phyloP scores from a whole-genome alignment of 257 asterid species.

The Echium plantagineum region DNA sequence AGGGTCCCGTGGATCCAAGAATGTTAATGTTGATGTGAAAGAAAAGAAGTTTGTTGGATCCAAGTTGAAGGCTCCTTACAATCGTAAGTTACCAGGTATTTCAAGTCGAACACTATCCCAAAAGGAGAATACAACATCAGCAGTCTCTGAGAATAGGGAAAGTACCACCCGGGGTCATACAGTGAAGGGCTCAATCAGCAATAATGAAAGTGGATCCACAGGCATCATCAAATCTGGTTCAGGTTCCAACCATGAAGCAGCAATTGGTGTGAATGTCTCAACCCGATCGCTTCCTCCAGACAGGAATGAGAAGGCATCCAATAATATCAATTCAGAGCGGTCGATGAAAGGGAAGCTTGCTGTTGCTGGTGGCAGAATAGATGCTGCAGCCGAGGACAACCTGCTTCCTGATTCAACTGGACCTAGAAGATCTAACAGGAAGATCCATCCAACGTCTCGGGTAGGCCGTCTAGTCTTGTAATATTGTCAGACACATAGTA shows the following conservation, averaged over 20 bases:
- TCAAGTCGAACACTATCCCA: constrained; percentile 44
- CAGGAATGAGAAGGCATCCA: constrained; percentile 38
- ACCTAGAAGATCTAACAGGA: constrained; percentile 93
- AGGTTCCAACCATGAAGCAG: constrained; percentile 32
- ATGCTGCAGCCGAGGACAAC: constrained; percentile 23
- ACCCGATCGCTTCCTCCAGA: constrained; percentile 39
- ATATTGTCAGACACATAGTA: not conserved
- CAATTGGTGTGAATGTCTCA: constrained; percentile 29
- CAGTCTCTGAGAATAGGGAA: constrained; percentile 6
- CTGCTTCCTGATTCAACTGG: constrained; percentile 38
- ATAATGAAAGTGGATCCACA: constrained; percentile 42
- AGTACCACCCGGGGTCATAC: too few species aligned
- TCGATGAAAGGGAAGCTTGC: constrained; percentile 43
- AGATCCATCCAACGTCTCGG: constrained; percentile 96
- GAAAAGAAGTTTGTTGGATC: constrained; percentile 50
- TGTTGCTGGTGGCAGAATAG: constrained; percentile 22
- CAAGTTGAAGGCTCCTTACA: constrained; percentile 35
- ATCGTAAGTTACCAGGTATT: constrained; percentile 52
- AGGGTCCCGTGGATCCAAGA: constrained; percentile 42
- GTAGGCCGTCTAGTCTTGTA: constrained; percentile 25
- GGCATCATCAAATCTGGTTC: constrained; percentile 26
- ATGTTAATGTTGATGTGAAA: constrained; percentile 44
- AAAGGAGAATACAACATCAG: constrained; percentile 41
- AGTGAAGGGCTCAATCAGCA: constrained; percentile 17
- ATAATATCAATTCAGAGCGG: constrained; percentile 32